Evolutionary conservation across 1,284 basidiomycete species (phyloP), one percentile per base, ranked within the genome.

Genomic region (Megacollybia platyphylla): DNA sequence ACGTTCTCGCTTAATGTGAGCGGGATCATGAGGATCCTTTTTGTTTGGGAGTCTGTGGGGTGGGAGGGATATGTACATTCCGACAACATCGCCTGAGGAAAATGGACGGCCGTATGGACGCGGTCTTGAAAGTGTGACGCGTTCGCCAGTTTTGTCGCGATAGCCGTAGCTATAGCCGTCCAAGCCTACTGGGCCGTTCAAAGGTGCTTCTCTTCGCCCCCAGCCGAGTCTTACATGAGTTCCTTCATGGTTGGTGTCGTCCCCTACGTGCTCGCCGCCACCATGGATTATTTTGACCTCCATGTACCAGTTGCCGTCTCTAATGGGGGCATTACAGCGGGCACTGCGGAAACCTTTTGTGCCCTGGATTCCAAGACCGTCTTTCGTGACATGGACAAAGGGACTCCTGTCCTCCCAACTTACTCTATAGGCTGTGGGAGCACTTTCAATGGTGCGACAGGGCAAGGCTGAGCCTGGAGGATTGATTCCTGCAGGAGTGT

Each of bases 131-230:
- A 93, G 63, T 4, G 87, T 85, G 20, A 96, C 80, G 60, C 88
- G 91, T 45, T 97, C 88, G 7, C 96, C 94, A 0, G 79, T 83
- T 52, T 83, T 89, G 68, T 98, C 96, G 41, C 93, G 77, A 49
- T 86, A 71, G 2, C 82, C 91, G 57, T 98, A 98, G 51, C 82
- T 86, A 60, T 98, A 97, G 0, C 84, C 94, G 55, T 98, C 94
- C 11, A 92, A 67, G 0, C 96, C 96, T 6, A 83, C 90, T 0
- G 96, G 96, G 0, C 82, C 91, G 53, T 97, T 96, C 39, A 98
- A 67, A 9, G 82, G 79, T 4, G 92, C 87, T 60, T 99, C 96
- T 44, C 96, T 71, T 29, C 96, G 69, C 1, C 76, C 93, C 79
- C 90, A 94, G 0, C 96, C 96, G 0, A 98, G 61, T 10, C 96